Evolutionary conservation across 169 alveolate genomes (phyloP).

Genomic region (Plasmodium gaboni): DNA sequence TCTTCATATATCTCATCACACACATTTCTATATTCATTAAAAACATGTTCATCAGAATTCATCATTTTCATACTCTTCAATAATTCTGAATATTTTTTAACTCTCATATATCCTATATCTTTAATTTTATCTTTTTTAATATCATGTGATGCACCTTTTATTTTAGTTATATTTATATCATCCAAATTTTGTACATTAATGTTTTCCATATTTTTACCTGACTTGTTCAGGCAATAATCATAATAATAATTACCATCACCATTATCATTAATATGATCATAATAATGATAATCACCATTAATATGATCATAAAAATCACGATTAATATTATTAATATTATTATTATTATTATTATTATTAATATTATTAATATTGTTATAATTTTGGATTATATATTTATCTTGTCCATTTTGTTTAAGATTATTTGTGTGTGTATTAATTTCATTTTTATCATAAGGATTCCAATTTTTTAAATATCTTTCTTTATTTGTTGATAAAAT

Average conservation of each 20-base stretch:
- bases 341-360: constrained; percentile 6
- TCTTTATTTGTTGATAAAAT: neutral
- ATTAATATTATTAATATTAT: neutral
- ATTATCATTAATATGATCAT: no score
- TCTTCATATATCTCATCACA: constrained; percentile 54
- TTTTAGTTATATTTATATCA: constrained; percentile 29
- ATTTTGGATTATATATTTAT: neutral
- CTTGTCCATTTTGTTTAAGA: neutral
- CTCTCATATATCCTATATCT: neutral
- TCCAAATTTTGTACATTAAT: constrained; percentile 25
- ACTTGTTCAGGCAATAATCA: neutral
- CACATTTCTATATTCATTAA: constrained; percentile 19
- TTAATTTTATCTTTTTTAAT: neutral
- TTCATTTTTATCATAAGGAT: neutral
- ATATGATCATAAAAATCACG: neutral
- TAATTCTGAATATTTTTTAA: neutral
- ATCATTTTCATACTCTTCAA: neutral
- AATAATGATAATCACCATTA: neutral
- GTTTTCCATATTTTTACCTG: neutral
- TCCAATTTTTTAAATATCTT: neutral
- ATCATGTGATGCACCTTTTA: neutral
- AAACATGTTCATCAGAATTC: neutral
- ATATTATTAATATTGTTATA: neutral
- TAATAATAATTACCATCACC: neutral
- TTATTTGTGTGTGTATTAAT: neutral